Percentiles rank a stretch among this genome's conserved stretches.
Evolutionary conservation across 768 basidiomycete genomes (phyloP).

Genomic region (Calvatia gigantea): DNA sequence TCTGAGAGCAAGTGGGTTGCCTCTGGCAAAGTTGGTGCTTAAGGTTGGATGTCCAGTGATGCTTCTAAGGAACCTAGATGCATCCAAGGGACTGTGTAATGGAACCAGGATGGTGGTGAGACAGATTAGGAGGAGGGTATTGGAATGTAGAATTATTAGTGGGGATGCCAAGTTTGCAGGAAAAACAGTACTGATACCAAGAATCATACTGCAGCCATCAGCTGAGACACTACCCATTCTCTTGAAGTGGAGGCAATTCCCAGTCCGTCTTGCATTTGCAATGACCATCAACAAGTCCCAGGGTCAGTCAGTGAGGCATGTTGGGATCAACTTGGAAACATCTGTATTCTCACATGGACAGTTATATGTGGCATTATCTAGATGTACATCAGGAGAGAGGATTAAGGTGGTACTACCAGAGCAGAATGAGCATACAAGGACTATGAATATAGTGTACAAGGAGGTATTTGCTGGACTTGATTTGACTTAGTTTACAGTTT

Average conservation of each 20-base stretch:
- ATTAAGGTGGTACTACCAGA: no score
- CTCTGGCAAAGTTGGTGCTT: background rate
- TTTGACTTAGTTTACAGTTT: no score
- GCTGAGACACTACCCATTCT: slow-evolving; percentile 20
- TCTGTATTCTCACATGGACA: slow-evolving; percentile 37
- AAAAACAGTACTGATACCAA: no score
- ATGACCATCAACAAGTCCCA: slow-evolving; percentile 39
- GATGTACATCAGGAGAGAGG: no score
- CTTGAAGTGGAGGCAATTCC: slow-evolving; percentile 33
- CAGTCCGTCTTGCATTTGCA: slow-evolving; percentile 34
- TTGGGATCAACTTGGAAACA: slow-evolving; percentile 28
- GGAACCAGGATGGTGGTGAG: slow-evolving; percentile 24
- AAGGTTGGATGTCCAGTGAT: slow-evolving; percentile 23
- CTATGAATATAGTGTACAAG: no score
- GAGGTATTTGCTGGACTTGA: no score
- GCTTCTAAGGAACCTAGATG: slow-evolving; percentile 26
- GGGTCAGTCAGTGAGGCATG: slow-evolving; percentile 24
- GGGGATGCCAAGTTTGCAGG: slow-evolving; percentile 32
- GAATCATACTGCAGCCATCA: background rate
- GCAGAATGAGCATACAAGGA: no score
- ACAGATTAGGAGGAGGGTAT: slow-evolving; percentile 14
- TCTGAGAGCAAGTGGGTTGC: background rate
- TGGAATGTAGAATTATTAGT: slow-evolving; percentile 31
- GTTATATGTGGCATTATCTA: slow-evolving; percentile 34
- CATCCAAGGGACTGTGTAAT: slow-evolving; percentile 26